Evolutionary conservation across 495 filamentous ascomycete genomes (phyloP).

Genomic region (Saxophila tyrrhenica): DNA sequence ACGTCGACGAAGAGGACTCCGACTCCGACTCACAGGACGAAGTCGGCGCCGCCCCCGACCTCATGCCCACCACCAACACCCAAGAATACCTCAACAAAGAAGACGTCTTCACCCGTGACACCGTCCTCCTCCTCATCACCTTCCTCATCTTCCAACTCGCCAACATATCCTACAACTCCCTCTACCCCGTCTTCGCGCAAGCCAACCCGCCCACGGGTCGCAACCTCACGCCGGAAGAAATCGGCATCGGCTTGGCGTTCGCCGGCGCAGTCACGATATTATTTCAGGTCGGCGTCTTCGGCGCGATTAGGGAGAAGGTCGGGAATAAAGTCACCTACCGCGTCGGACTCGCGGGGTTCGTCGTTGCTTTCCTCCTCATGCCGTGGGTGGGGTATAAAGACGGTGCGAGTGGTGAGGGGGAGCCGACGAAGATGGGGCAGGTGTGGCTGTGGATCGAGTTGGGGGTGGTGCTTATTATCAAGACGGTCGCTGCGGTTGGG

Average conservation of each 20-base stretch:
- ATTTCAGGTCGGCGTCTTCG: conserved; percentile 80
- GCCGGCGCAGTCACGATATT: conserved; percentile 73
- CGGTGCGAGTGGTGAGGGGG: conserved; percentile 31
- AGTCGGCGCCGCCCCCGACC: neutral
- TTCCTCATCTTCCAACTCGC: conserved; percentile 81
- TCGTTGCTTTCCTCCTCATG: conserved; percentile 72
- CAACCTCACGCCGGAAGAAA: conserved; percentile 59
- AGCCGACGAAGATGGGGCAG: conserved; percentile 41
- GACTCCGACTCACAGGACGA: conserved; percentile 30
- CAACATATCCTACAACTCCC: conserved; percentile 79
- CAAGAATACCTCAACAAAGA: conserved; percentile 21
- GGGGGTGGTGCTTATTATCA: conserved; percentile 66
- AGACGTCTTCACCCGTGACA: conserved; percentile 60
- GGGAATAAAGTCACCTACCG: conserved; percentile 81
- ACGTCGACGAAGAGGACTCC: conserved; percentile 26
- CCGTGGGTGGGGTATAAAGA: conserved; percentile 78
- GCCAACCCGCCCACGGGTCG: conserved; percentile 64
- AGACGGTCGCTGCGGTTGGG: conserved; percentile 78
- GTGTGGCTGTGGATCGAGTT: conserved; percentile 63
- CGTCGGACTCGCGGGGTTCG: conserved; percentile 67
- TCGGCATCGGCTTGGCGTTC: conserved; percentile 77
- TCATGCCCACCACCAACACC: conserved; percentile 17
- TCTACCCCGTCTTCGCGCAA: conserved; percentile 85
- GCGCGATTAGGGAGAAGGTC: conserved; percentile 62
- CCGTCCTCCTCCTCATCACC: conserved; percentile 63